phyloP scores from a whole-genome alignment of 73 alveolate genomes.

The Tetrahymena elliotti region DNA sequence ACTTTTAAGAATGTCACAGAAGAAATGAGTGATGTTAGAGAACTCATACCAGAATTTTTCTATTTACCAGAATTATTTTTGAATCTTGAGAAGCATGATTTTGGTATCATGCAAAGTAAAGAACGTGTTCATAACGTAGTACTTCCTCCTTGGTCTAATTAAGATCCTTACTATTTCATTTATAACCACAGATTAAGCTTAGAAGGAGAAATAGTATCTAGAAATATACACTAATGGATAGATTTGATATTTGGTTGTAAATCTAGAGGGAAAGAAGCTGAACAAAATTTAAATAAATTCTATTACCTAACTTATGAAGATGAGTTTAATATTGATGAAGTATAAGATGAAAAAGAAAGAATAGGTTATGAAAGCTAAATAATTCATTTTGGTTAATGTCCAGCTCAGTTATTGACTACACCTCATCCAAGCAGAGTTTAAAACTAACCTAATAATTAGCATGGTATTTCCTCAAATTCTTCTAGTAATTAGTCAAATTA shows the following conservation, averaged over 20 bases:
- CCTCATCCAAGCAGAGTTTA: constrained; percentile 37
- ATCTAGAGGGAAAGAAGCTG: constrained; percentile 75
- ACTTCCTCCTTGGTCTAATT: constrained; percentile 58
- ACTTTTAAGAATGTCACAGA: constrained; percentile 63
- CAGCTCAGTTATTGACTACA: constrained; percentile 62
- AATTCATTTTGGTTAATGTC: constrained; percentile 88
- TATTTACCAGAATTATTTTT: constrained; percentile 85
- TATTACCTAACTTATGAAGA: constrained; percentile 70
- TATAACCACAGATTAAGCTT: constrained; percentile 52
- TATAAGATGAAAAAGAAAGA: constrained; percentile 42
- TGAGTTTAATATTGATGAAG: constrained; percentile 58
- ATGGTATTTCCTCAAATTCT: neutral
- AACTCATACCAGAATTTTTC: constrained; percentile 92
- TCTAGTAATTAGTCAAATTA: neutral
- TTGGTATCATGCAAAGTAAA: constrained; percentile 71
- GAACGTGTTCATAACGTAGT: constrained; percentile 54
- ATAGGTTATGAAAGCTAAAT: constrained; percentile 63
- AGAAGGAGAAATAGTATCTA: constrained; percentile 53
- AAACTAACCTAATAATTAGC: neutral
- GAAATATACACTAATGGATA: constrained; percentile 57
- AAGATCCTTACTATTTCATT: constrained; percentile 63
- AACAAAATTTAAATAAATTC: constrained; percentile 49
- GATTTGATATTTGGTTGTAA: constrained; percentile 72
- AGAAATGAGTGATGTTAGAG: constrained; percentile 88
- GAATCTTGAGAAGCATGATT: constrained; percentile 34